Percentiles rank a stretch among this genome's conserved stretches.
These are phyloP conservation scores for Clonostachys chloroleuca DNA, from an alignment of 2,329 filamentous ascomycete species.

Conservation along the genomic window DNA sequence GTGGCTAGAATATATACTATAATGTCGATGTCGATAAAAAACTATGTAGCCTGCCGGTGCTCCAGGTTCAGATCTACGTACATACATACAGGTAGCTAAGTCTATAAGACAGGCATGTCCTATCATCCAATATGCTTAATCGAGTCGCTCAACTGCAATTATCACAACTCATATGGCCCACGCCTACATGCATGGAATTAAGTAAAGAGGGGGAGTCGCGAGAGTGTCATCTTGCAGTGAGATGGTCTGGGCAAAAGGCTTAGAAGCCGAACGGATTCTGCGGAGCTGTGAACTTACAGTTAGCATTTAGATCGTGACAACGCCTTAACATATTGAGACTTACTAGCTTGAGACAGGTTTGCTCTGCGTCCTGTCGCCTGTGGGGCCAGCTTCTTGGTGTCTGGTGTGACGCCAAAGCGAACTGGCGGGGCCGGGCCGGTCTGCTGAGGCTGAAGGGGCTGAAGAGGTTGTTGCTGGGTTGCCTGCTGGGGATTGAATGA, in stretches of 20 bases:
- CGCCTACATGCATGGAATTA: not conserved
- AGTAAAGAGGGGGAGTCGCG: no score
- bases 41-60: no score
- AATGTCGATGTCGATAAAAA: no score
- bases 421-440: conserved; percentile 76
- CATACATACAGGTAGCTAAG: not conserved
- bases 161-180: not conserved
- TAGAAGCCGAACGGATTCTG: conserved; percentile 37
- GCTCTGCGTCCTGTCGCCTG: conserved; percentile 88
- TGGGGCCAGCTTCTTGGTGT: conserved; percentile 71
- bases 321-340: conserved; percentile 38
- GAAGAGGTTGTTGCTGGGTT: conserved; percentile 31
- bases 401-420: conserved; percentile 74
- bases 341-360: conserved; percentile 93
- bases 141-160: not conserved
- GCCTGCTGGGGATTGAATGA: conserved; percentile 37
- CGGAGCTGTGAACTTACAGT: no score
- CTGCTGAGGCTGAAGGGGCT: conserved; percentile 39
- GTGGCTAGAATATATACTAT: no score
- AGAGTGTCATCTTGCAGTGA: no score
- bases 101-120: not conserved
- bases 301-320: no score
- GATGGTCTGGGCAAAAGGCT: conserved; percentile 1
- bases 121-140: not conserved
- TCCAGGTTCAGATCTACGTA: not conserved